Base-by-base conservation (phyloP, 148 eudicot genomes). In the Vaccinium corymbosum region DNA sequence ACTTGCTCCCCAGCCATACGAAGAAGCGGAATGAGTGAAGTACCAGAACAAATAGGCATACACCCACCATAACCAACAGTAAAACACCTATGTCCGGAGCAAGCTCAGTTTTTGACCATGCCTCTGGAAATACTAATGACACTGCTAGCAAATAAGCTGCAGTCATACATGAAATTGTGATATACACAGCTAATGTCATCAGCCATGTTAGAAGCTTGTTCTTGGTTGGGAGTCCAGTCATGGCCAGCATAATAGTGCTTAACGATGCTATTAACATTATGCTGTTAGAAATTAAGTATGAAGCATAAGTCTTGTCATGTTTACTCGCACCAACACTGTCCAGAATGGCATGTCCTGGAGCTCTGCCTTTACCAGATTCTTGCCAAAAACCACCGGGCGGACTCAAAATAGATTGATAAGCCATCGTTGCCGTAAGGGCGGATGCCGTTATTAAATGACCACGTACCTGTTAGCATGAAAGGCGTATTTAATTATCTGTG, bases 71-170 rank as follows among this genome's bases (percentile, higher is more conserved):
- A 35, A 61, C 32, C 12, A 0, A 57, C n/a, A 17, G 7, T 6
- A 0, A 0, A 1, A 16, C 0, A 17, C 17, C 0, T 7, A 0
- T n/a, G 1, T 8, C 27, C 9, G 0, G 11, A 7, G 11, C 11
- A 50, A 5, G 6, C 46, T 50, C 1, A 50, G 0, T 6, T 7
- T 50, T 8, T 50, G 9, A 7, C 9, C 9, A 50, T 50, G 0
- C 52, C 10, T 5, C n/a, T n/a, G 27, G 27, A 19, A 3, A 61
- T 20, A 61, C 25, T 7, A 61, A 20, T 1, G 10, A 0, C 7
- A 61, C 3, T 61, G 68, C 68, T 1, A 1, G 0, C 27, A 6
- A 0, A 20, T 61, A 61, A n/a, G 12, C 68, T 20, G 0, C 27
- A 61, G 12, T 25, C 68, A 61, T 61, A 7, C 27, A 61, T 61